phyloP scores from a whole-genome alignment of 148 eudicot genomes.

The Silene latifolia region DNA sequence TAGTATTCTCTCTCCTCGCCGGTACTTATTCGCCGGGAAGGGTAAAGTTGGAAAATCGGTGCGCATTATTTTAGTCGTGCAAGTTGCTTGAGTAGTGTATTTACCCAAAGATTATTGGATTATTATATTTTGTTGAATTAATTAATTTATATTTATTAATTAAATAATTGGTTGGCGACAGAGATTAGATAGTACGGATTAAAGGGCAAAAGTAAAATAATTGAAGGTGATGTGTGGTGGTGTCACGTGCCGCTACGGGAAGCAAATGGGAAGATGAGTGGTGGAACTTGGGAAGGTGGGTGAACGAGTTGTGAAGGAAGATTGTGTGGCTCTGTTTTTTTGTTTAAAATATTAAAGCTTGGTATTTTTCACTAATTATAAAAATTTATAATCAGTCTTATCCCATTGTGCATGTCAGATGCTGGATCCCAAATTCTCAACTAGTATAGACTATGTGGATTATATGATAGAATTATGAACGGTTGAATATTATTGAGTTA shows the following conservation, averaged over 20 bases:
- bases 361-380: no score
- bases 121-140: background rate
- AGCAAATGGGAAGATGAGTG: background rate
- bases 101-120: background rate
- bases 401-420: background rate
- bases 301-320: background rate
- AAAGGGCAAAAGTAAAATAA: background rate
- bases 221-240: background rate
- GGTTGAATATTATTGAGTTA: no score
- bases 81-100: background rate
- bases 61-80: conserved; percentile 12
- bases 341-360: no score
- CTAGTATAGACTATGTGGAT: no score
- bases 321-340: conserved; percentile 1
- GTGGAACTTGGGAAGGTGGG: background rate
- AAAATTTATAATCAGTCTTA: no score
- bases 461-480: no score
- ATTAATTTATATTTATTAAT: background rate
- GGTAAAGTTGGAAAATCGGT: conserved; percentile 1
- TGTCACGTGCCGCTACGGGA: conserved; percentile 10
- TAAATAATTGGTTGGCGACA: background rate
- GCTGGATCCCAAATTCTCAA: no score
- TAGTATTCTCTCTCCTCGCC: conserved; percentile 19
- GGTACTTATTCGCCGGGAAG: conserved; percentile 14
- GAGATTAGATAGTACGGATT: background rate